Conservation (phyloP, 441 rosid genomes). For the Bocquillonia castaneifolia region DNA sequence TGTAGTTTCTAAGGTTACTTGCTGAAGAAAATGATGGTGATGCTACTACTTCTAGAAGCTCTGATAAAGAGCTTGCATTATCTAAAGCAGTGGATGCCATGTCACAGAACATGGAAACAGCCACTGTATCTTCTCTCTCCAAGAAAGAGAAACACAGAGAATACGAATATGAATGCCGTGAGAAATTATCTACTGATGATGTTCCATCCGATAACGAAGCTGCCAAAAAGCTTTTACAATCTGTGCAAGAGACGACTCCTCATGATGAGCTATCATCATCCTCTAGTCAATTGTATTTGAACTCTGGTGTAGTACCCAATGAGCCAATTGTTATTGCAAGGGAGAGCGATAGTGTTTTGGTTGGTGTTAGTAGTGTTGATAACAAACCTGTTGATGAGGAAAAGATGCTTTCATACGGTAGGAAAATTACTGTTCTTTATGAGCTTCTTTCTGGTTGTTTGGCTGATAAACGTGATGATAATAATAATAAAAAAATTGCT, state of each 20-base stretch:
- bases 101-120: conserved; percentile 41
- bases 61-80: conserved; percentile 59
- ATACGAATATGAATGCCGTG: conserved; percentile 59
- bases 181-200: conserved; percentile 18
- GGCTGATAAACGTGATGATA: conserved; percentile 50
- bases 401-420: conserved; percentile 48
- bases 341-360: conserved; percentile 20
- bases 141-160: conserved; percentile 57
- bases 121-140: conserved; percentile 39
- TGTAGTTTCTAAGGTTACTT: conserved; percentile 67
- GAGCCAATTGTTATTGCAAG: conserved; percentile 10
- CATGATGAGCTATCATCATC: conserved; percentile 33
- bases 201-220: not conserved
- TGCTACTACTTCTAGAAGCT: conserved; percentile 33
- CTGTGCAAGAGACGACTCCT: not conserved
- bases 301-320: conserved; percentile 27
- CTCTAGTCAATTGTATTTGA: conserved; percentile 32
- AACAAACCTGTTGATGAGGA: conserved; percentile 59
- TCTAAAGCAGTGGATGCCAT: conserved; percentile 65
- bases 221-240: not conserved
- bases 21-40: conserved; percentile 55
- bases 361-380: conserved; percentile 25
- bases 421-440: conserved; percentile 66
- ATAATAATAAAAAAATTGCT: conserved; percentile 37
- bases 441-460: conserved; percentile 88